Evolutionary conservation across 2,329 filamentous ascomycete genomes (phyloP).

Genomic region (Aspergillus sp.): DNA sequence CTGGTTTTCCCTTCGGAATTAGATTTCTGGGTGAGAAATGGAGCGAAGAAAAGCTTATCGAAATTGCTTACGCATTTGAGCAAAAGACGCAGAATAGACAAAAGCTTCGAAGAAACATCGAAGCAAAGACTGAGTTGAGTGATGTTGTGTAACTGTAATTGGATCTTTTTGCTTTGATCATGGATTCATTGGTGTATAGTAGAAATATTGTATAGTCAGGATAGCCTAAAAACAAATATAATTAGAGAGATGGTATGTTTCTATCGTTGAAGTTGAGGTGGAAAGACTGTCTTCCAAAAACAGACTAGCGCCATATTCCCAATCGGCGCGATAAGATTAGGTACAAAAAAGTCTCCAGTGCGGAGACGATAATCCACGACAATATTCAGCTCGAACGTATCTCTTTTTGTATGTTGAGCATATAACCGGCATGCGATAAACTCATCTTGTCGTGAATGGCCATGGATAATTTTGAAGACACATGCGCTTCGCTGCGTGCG

Average conservation of each 20-base stretch:
- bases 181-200: background rate
- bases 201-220: background rate
- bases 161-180: background rate
- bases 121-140: conserved; percentile 44
- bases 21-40: conserved; percentile 59
- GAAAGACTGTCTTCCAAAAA: no score
- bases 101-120: conserved; percentile 45
- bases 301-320: no score
- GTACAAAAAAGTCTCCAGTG: no score
- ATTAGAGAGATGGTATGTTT: no score
- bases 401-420: no score
- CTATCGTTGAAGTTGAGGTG: no score
- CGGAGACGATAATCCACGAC: no score
- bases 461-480: conserved; percentile 20
- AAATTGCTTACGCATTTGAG: conserved; percentile 65
- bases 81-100: conserved; percentile 50
- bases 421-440: no score
- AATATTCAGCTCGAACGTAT: no score
- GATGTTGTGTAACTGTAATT: conserved; percentile 27
- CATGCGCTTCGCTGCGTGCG: conserved; percentile 27
- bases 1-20: conserved; percentile 58
- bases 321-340: no score
- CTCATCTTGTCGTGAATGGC: background rate
- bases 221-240: no score
- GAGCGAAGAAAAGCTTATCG: conserved; percentile 59